phyloP scores from a whole-genome alignment of 225 moss, liverwort and hornwort species.

The Marchantia paleacea region DNA sequence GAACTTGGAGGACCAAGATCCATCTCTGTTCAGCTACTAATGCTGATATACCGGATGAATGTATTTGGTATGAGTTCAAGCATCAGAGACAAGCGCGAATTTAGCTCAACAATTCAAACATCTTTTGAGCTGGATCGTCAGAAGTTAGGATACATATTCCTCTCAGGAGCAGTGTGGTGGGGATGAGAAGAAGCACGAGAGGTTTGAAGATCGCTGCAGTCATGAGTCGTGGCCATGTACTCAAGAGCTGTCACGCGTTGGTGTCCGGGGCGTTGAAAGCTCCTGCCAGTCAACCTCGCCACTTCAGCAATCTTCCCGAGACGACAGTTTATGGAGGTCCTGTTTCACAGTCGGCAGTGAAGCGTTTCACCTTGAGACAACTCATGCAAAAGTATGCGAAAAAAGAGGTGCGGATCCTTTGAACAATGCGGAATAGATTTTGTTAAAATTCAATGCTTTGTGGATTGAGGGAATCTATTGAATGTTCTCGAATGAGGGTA shows the following conservation, averaged over 20 bases:
- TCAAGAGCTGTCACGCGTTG: background rate
- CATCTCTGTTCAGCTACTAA: no score
- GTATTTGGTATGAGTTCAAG: background rate
- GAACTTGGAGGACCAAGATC: no score
- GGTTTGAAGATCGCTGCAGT: background rate
- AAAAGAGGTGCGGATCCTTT: slow-evolving; percentile 28
- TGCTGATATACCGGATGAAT: no score
- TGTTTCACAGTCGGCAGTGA: slow-evolving; percentile 67
- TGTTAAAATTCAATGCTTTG: background rate
- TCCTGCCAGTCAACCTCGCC: slow-evolving; percentile 10
- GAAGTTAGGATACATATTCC: background rate
- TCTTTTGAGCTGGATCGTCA: background rate
- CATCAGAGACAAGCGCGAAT: background rate
- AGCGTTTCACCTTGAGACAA: slow-evolving; percentile 79
- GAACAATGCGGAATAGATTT: background rate
- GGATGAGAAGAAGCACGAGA: background rate
- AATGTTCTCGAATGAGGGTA: background rate
- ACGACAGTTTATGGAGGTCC: slow-evolving; percentile 83
- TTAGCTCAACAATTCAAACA: background rate
- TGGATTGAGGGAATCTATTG: background rate
- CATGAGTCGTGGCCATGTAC: background rate
- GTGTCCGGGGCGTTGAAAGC: background rate
- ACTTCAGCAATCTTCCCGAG: slow-evolving; percentile 87
- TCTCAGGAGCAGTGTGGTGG: background rate
- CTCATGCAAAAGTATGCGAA: slow-evolving; percentile 53